A percentile compares a stretch with the other conserved stretches of the same genome.
Evolutionary conservation across 305 asterid genomes (phyloP).

Genomic region (Fraxinus sp.): DNA sequence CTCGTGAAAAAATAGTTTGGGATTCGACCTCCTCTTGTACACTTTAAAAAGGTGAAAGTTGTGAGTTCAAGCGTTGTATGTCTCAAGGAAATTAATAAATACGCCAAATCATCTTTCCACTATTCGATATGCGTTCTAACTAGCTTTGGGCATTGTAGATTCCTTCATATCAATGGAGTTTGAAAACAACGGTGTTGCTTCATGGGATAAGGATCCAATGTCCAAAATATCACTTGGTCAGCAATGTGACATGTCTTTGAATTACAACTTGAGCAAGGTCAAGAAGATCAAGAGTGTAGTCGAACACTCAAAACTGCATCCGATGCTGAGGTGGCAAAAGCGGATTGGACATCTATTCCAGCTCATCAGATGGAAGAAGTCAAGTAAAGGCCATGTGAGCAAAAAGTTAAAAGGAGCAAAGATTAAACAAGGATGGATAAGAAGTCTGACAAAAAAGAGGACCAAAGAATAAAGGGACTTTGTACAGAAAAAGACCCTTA

Average conservation of each 20-base stretch:
- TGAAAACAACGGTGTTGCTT: constrained; percentile 70
- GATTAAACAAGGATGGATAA: constrained; percentile 69
- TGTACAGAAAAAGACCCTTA: constrained; percentile 19
- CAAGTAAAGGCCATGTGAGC: constrained; percentile 50
- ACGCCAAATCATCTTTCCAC: neutral
- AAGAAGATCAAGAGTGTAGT: constrained; percentile 43
- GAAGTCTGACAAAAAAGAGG: constrained; percentile 57
- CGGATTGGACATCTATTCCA: constrained; percentile 76
- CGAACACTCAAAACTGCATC: constrained; percentile 54
- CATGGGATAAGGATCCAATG: constrained; percentile 70
- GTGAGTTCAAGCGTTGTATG: neutral
- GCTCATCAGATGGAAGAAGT: constrained; percentile 59
- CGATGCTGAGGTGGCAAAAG: constrained; percentile 67
- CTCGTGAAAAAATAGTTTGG: neutral
- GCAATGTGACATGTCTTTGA: neutral
- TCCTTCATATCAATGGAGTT: constrained; percentile 88
- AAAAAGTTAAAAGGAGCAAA: constrained; percentile 56
- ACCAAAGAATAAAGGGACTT: constrained; percentile 46
- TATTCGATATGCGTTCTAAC: neutral
- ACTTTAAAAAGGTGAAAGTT: neutral
- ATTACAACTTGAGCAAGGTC: neutral
- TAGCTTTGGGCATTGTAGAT: constrained; percentile 36
- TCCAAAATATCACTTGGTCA: neutral
- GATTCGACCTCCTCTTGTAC: neutral
- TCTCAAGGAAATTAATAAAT: neutral